Evolutionary conservation across 257 asterid genomes (phyloP).

Genomic region (Ballota nigra): DNA sequence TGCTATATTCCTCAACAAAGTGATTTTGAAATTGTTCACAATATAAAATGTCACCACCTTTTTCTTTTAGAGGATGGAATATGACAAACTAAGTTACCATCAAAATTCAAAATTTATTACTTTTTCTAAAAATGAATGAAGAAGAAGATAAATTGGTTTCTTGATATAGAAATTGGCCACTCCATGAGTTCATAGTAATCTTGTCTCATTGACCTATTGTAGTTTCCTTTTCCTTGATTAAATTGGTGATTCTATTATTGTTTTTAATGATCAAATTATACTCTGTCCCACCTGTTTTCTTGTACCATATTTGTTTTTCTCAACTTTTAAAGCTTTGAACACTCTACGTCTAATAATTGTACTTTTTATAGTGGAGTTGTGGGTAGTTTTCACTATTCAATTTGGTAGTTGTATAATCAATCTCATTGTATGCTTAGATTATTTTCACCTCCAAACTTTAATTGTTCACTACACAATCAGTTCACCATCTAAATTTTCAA

Average conservation of each 20-base stretch:
- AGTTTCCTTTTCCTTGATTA: constrained; percentile 9
- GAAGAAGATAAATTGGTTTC: not conserved
- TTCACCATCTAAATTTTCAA: too few relatives aligned
- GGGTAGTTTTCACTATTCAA: not conserved
- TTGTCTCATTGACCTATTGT: not conserved
- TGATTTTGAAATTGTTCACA: not conserved
- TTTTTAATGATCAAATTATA: not conserved
- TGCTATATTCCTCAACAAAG: too few relatives aligned
- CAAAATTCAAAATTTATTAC: not conserved
- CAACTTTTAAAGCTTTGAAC: not conserved
- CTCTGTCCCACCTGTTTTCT: constrained; percentile 4
- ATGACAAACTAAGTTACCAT: not conserved
- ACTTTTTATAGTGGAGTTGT: not conserved
- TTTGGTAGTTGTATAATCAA: not conserved
- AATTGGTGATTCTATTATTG: constrained; percentile 14
- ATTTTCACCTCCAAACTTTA: too few relatives aligned
- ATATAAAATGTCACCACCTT: not conserved
- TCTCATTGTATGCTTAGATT: too few relatives aligned
- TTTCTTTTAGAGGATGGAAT: not conserved
- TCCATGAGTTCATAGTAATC: not conserved
- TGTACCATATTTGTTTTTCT: not conserved
- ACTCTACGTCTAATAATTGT: constrained; percentile 9
- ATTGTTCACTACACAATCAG: too few relatives aligned
- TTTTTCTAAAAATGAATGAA: not conserved
- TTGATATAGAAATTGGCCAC: not conserved